A percentile compares a stretch with the other conserved stretches of the same genome.
Conservation (phyloP, 345 rosid genomes). For the Populus tremula region DNA sequence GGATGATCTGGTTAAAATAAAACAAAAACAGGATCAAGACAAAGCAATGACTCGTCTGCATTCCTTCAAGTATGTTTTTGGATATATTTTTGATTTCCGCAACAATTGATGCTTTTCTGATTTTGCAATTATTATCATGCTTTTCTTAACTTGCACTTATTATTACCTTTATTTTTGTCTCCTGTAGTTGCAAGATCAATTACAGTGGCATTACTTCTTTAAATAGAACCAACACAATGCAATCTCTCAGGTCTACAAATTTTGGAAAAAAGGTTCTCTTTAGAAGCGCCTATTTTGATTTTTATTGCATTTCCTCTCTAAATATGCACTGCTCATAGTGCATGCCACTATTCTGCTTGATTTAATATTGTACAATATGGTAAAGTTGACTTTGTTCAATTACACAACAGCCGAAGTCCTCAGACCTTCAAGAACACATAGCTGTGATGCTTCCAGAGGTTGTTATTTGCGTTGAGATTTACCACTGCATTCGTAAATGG, state of each 20-base stretch:
- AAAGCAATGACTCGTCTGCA: conserved; percentile 60
- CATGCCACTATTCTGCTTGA: not conserved
- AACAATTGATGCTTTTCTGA: not conserved
- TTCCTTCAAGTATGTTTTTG: conserved; percentile 55
- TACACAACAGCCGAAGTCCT: conserved; percentile 42
- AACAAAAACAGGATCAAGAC: conserved; percentile 79
- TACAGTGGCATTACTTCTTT: conserved; percentile 28
- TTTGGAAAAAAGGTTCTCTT: conserved; percentile 44
- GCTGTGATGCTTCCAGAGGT: conserved; percentile 54
- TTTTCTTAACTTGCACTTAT: conserved; percentile 3
- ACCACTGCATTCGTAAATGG: conserved; percentile 40
- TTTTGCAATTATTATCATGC: not conserved
- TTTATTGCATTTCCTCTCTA: not conserved
- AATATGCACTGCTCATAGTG: not conserved
- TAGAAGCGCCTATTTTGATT: not conserved
- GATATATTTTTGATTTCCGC: not conserved
- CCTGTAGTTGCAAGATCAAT: conserved; percentile 33
- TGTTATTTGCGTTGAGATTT: conserved; percentile 69
- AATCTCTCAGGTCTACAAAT: conserved; percentile 50
- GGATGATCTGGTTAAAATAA: conserved; percentile 59
- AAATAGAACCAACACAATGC: conserved; percentile 45
- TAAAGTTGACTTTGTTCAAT: not conserved
- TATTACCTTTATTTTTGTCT: conserved; percentile 16
- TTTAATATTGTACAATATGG: not conserved
- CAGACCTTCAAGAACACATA: conserved; percentile 31